Evolutionary conservation across 768 basidiomycete genomes (phyloP), one percentile per base, ranked within the genome.

Genomic region (Tulasnella sp.): DNA sequence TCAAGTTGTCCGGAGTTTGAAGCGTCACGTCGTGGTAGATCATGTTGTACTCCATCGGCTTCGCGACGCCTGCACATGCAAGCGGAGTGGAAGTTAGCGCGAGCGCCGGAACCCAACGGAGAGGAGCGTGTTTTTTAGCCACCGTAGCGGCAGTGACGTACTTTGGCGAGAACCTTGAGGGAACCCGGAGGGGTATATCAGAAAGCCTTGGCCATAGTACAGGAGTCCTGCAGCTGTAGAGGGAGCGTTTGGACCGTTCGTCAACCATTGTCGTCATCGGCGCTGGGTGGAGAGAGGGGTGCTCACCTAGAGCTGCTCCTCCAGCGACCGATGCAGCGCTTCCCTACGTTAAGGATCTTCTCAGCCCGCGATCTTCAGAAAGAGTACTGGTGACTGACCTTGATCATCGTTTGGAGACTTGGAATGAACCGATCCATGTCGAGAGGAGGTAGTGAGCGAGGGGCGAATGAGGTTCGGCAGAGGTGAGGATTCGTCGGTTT

Each of bases 111-210:
- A 47, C 7, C 16, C 62, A 29, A 42, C 4, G 17, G n/a, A 62
- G 59, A 36, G 36, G 39, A 34, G 14, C 40, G 26, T 59, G 52
- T 22, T 42, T 14, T 73, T n/a, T n/a, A n/a, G n/a, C n/a, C n/a
- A n/a, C n/a, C n/a, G n/a, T n/a, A n/a, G n/a, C n/a, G n/a, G n/a
- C 40, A 34, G 42, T 26, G n/a, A 76, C 82, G 73, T 72, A 92
- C 94, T 86, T 77, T 83, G 88, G 64, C 94, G 83, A 32, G 94
- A 94, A 1, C 94, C 94, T 5, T 88, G 85, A 70, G 92, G 89
- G 64, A 86, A 89, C 8, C 89, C 89, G 19, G 92, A 89, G 0
- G 95, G 95, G 79, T 96, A 98, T 78, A 98, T 95, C 68, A 98
- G 83, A 76, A 86, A 90, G 78, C 89, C 90, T 79, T 98, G 95